A percentile compares a stretch with the other conserved stretches of the same genome.
Evolutionary conservation across 116 monocot genomes (phyloP).

Genomic region (Thalassia testudinum): DNA sequence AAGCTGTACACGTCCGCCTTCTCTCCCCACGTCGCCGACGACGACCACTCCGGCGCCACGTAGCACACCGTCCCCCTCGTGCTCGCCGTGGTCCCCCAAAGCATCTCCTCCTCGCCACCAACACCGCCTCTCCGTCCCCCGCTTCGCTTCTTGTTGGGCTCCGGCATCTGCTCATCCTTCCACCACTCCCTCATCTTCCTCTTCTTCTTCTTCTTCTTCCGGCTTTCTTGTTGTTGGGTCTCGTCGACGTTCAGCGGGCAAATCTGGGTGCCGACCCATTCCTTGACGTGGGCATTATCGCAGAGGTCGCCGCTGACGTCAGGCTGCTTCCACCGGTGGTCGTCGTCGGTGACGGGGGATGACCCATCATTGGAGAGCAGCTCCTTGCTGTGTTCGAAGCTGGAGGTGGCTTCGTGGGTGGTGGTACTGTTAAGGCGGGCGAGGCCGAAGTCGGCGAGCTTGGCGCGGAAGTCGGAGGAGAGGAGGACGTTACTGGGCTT

Average conservation of each 20-base stretch:
- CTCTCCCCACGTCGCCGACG: slow-evolving; percentile 24
- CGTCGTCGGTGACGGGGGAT: background rate
- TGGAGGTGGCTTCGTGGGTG: background rate
- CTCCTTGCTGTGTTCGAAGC: slow-evolving; percentile 20
- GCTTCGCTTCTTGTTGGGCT: slow-evolving; percentile 11
- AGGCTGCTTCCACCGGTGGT: slow-evolving; percentile 43
- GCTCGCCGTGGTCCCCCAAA: slow-evolving; percentile 44
- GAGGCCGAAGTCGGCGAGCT: slow-evolving; percentile 72
- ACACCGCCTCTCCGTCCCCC: slow-evolving; percentile 12
- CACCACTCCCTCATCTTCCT: slow-evolving; percentile 73
- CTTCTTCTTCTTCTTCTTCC: slow-evolving; percentile 7
- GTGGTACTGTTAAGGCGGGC: slow-evolving; percentile 26
- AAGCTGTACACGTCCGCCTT: slow-evolving; percentile 79
- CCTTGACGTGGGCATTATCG: slow-evolving; percentile 49
- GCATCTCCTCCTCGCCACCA: slow-evolving; percentile 3
- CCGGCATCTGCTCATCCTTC: slow-evolving; percentile 84
- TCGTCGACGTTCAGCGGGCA: slow-evolving; percentile 8
- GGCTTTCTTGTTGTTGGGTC: slow-evolving; percentile 1
- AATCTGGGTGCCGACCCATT: slow-evolving; percentile 87
- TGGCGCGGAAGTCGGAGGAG: slow-evolving; percentile 40
- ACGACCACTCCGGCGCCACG: slow-evolving; percentile 50
- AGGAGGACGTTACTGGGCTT: slow-evolving; percentile 91
- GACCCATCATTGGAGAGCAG: background rate
- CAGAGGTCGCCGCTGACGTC: slow-evolving; percentile 46
- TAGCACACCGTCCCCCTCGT: slow-evolving; percentile 82